Evolutionary conservation across 1,284 basidiomycete genomes (phyloP), one percentile per base, ranked within the genome.

Genomic region (Boletus albobrunnescens): DNA sequence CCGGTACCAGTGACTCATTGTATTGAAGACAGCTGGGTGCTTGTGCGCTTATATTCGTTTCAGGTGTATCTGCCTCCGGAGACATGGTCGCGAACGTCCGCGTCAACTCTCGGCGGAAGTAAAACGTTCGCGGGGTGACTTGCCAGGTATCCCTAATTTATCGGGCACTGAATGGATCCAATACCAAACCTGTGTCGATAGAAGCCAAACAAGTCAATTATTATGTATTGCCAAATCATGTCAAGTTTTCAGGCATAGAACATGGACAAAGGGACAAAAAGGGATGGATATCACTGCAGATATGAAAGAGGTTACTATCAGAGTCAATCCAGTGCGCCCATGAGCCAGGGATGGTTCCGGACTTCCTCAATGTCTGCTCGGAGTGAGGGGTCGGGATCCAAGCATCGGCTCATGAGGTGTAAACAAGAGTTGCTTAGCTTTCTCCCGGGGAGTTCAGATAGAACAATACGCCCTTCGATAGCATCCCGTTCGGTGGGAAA

Each of bases 401-500:
- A 70, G 59, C 92, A 94, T 48, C 75, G 72, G 36, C 72, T 69
- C 74, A 95, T 80, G 52, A 94, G 71, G 55, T 82, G 75, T 59
- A 81, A 64, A 46, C 75, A 74, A 7, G 59, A 58, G 23, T 63
- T 59, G 14, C 75, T 73, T 14, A 77, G 57, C 39, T 57, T 61
- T 40, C 46, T 55, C 16, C 66, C 61, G n/a, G 67, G 58, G 7
- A 71, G 55, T 66, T 72, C 51, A 58, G 67, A 32, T 20, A 81
- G 64, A 41, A 72, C 58, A 17, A 82, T 74, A 17, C 60, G 70
- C 8, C 80, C 80, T 14, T 76, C 68, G 14, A 78, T 70, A 14
- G 90, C 89, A 56, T 89, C 84, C 22, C 77, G 74, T 44, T 82
- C 78, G 8, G 84, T 84, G 6, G 83, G 79, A 66, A 94, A 95